Percentiles rank a stretch among this genome's conserved stretches.
These are phyloP conservation scores for Mycosarcoma maydis DNA, from an alignment of 1,284 basidiomycete genomes.

Conservation along the genomic window DNA sequence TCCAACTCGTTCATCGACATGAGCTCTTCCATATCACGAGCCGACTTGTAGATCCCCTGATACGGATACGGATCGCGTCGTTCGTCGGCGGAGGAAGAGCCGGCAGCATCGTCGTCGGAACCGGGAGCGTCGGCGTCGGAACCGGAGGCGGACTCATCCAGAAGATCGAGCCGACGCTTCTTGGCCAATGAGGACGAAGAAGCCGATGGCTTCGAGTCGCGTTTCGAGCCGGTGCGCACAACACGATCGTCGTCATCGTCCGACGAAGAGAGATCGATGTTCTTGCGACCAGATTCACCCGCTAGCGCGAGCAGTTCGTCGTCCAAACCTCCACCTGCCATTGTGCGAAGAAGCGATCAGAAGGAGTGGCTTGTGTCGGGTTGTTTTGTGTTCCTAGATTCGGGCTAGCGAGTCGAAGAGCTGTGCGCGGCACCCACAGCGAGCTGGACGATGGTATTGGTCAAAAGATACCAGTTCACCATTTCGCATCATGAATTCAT, in stretches of 20 bases:
- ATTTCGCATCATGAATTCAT: too few species aligned
- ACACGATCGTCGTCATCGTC: slow-evolving; percentile 68
- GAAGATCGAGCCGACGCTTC: slow-evolving; percentile 47
- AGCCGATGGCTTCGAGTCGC: slow-evolving; percentile 1
- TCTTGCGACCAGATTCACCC: slow-evolving; percentile 72
- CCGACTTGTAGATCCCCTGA: slow-evolving; percentile 87
- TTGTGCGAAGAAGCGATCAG: too few species aligned
- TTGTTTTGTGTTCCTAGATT: too few species aligned
- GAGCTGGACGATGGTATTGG: too few species aligned
- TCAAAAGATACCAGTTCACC: too few species aligned
- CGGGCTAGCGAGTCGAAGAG: too few species aligned
- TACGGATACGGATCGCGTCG: slow-evolving; percentile 74
- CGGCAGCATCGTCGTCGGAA: slow-evolving; percentile 19
- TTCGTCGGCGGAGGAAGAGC: too few species aligned
- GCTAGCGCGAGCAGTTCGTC: slow-evolving; percentile 77
- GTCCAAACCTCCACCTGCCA: slow-evolving; percentile 69
- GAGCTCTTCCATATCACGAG: slow-evolving; percentile 81
- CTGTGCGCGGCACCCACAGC: too few species aligned
- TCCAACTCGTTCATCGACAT: slow-evolving; percentile 84
- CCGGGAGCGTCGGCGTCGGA: slow-evolving; percentile 29
- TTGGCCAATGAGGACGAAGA: slow-evolving; percentile 27
- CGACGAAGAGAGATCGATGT: slow-evolving; percentile 71
- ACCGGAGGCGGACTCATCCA: slow-evolving; percentile 56
- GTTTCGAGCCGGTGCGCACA: slow-evolving; percentile 64
- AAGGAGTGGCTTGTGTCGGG: too few species aligned